Conservation (phyloP, 345 rosid genomes). For the Syzygium aromaticum region DNA sequence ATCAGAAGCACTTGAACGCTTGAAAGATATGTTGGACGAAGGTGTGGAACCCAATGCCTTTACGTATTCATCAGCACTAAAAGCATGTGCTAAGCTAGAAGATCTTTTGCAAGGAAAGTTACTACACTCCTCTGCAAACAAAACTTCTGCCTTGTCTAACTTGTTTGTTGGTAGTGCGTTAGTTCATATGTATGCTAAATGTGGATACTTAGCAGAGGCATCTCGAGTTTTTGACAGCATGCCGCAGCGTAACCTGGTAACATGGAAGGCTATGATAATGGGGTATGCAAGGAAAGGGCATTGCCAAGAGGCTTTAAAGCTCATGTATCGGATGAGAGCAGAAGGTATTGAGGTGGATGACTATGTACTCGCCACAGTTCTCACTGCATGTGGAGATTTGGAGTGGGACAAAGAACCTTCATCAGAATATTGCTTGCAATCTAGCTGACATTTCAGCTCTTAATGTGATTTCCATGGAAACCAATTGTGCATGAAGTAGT, state of each 20-base stretch:
- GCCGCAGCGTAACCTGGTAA: slow-evolving; percentile 63
- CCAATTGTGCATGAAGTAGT: background rate
- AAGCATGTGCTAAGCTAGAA: slow-evolving; percentile 79
- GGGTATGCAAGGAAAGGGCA: slow-evolving; percentile 69
- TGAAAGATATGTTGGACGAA: slow-evolving; percentile 80
- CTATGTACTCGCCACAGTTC: slow-evolving; percentile 47
- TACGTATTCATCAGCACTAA: slow-evolving; percentile 75
- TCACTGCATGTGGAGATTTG: slow-evolving; percentile 55
- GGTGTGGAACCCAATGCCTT: slow-evolving; percentile 76
- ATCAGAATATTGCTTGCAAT: background rate
- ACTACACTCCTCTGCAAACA: slow-evolving; percentile 76
- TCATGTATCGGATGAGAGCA: slow-evolving; percentile 69
- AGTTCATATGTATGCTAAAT: slow-evolving; percentile 79
- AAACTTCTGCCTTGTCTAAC: slow-evolving; percentile 48
- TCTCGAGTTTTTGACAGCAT: slow-evolving; percentile 62
- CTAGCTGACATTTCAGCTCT: background rate
- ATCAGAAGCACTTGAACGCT: slow-evolving; percentile 57
- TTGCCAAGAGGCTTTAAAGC: slow-evolving; percentile 75
- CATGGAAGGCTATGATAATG: slow-evolving; percentile 82
- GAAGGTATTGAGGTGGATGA: slow-evolving; percentile 77
- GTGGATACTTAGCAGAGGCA: slow-evolving; percentile 72
- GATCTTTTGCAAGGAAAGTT: slow-evolving; percentile 48
- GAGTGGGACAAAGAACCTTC: slow-evolving; percentile 23
- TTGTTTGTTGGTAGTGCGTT: slow-evolving; percentile 80
- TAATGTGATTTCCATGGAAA: background rate